Evolutionary conservation across 768 basidiomycete genomes (phyloP).

Genomic region (Cystoderma amianthinum): DNA sequence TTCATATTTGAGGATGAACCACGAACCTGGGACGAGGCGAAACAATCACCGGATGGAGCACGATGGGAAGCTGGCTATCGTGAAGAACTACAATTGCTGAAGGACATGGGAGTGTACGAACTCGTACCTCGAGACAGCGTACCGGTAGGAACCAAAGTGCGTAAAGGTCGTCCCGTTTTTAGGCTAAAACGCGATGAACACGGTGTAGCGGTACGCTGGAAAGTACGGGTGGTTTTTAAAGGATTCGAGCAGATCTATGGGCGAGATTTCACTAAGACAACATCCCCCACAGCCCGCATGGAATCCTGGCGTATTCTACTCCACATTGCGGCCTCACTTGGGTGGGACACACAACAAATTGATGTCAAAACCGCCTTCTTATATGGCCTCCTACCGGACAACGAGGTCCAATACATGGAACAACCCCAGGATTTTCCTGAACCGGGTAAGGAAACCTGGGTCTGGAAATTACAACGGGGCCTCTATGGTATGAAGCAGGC

Average conservation of each 20-base stretch:
- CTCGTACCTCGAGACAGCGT: constrained; percentile 11
- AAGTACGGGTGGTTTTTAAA: constrained; percentile 31
- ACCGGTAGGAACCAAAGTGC: constrained; percentile 15
- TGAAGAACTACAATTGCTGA: constrained; percentile 17
- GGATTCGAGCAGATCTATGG: constrained; percentile 35
- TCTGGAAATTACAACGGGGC: not conserved
- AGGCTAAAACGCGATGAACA: constrained; percentile 13
- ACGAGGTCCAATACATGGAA: not conserved
- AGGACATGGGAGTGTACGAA: constrained; percentile 20
- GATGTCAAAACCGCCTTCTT: not conserved
- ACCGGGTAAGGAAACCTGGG: not conserved
- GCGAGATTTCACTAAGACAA: constrained; percentile 37
- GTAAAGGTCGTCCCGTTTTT: constrained; percentile 15
- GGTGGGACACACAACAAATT: not conserved
- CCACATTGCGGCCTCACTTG: too few relatives aligned
- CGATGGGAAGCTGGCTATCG: constrained; percentile 11
- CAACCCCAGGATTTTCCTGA: not conserved
- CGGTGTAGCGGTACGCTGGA: constrained; percentile 20
- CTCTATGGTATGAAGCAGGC: not conserved
- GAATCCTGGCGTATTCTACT: too few relatives aligned
- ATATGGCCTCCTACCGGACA: constrained; percentile 4
- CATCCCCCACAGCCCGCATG: constrained; percentile 32
- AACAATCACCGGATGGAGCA: constrained; percentile 13
- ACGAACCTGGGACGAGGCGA: constrained; percentile 12
- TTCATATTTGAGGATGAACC: constrained; percentile 5